A percentile compares a stretch with the other conserved stretches of the same genome.
These are phyloP conservation scores for Parastagonospora avenae DNA, from an alignment of 2,329 filamentous ascomycete species.

Conservation along the genomic window DNA sequence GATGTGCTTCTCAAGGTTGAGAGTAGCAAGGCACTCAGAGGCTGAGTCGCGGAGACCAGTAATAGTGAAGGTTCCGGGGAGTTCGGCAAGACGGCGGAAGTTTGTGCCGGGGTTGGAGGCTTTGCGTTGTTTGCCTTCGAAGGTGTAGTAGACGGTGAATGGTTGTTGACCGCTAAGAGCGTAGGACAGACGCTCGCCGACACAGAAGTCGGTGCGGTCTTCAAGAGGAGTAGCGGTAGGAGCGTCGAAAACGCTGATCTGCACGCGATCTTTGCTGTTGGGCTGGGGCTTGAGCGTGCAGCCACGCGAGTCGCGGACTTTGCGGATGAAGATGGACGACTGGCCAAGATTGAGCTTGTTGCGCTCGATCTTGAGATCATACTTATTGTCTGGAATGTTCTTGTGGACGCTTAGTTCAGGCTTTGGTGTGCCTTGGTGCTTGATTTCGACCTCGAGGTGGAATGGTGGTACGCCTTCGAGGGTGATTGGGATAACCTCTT, in stretches of 20 bases:
- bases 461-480: conserved; percentile 87
- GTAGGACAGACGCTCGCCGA: conserved; percentile 92
- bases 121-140: conserved; percentile 77
- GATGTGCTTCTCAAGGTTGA: conserved; percentile 80
- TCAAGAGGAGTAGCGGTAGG: conserved; percentile 90
- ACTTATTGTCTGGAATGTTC: conserved; percentile 74
- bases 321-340: conserved; percentile 86
- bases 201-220: conserved; percentile 85
- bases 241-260: conserved; percentile 90
- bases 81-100: conserved; percentile 92
- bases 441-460: conserved; percentile 88
- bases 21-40: conserved; percentile 81
- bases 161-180: conserved; percentile 88
- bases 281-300: conserved; percentile 75
- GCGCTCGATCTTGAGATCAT: conserved; percentile 83
- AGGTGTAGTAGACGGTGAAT: conserved; percentile 91
- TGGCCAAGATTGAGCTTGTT: conserved; percentile 85
- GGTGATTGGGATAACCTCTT: conserved; percentile 86
- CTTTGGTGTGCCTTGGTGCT: conserved; percentile 80
- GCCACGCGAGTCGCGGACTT: conserved; percentile 83
- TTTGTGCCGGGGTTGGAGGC: conserved; percentile 79
- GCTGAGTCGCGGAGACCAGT: conserved; percentile 86
- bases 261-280: conserved; percentile 61
- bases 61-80: conserved; percentile 85
- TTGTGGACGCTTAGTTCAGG: conserved; percentile 82